Conservation (phyloP, 2,329 filamentous ascomycete genomes). For the Periglandula ipomoeae region DNA sequence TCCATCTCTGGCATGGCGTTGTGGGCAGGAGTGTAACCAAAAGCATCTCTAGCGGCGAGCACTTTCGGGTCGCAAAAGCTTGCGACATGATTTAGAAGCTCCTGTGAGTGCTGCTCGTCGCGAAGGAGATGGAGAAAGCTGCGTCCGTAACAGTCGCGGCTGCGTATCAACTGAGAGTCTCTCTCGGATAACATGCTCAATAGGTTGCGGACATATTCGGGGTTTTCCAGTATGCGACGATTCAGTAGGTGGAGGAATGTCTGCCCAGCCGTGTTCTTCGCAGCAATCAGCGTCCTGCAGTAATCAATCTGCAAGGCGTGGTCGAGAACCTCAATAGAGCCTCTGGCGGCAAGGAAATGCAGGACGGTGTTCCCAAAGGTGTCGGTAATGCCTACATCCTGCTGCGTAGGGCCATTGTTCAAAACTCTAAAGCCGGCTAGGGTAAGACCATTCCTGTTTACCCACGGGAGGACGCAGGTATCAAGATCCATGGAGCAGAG, state of each 20-base stretch:
- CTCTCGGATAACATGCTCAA: constrained; percentile 11
- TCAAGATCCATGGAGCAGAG: constrained; percentile 19
- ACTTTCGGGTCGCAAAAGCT: constrained; percentile 21
- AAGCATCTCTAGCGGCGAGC: constrained; percentile 39
- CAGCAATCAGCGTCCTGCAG: constrained; percentile 15
- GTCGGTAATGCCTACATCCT: constrained; percentile 21
- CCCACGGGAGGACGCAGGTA: constrained; percentile 20
- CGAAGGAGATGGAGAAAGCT: constrained; percentile 39
- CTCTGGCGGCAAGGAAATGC: constrained; percentile 35
- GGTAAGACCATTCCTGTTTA: constrained; percentile 18
- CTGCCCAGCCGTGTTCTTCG: constrained; percentile 35
- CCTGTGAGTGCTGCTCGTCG: constrained; percentile 12
- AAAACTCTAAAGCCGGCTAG: constrained; percentile 11
- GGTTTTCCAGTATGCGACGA: constrained; percentile 22
- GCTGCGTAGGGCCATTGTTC: neutral
- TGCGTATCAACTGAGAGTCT: constrained; percentile 22
- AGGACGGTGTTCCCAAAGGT: constrained; percentile 38
- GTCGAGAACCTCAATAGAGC: constrained; percentile 18
- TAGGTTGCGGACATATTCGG: constrained; percentile 20
- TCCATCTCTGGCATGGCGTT: constrained; percentile 2
- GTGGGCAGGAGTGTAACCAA: constrained; percentile 25
- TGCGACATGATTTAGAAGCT: constrained; percentile 24
- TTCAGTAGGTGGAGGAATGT: constrained; percentile 39
- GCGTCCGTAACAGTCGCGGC: constrained; percentile 41
- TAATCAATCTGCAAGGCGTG: constrained; percentile 14